These are phyloP conservation scores for Melampsora larici-populina DNA, from an alignment of 1,284 basidiomycete species.

Conservation along the genomic window DNA sequence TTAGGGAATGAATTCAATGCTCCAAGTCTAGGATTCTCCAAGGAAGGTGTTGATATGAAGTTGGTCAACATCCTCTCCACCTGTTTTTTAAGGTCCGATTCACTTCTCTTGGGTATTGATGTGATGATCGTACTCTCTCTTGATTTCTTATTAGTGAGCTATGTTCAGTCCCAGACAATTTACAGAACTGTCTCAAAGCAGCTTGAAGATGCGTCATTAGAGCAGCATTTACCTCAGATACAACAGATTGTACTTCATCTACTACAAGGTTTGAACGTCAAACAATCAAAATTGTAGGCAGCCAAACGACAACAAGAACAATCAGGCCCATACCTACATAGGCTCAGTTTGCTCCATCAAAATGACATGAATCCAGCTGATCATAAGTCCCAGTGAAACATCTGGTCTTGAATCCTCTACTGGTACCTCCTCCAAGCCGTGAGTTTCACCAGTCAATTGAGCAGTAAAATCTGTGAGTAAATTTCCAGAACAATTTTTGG, in stretches of 20 bases:
- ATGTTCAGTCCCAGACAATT: constrained; percentile 78
- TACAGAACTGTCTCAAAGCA: constrained; percentile 81
- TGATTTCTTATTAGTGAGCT: constrained; percentile 66
- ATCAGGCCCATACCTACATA: constrained; percentile 23
- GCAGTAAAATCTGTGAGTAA: constrained; percentile 43
- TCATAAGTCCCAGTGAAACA: constrained; percentile 47
- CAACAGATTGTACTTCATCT: too few species aligned
- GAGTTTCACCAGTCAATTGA: constrained; percentile 33
- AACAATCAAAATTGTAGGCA: constrained; percentile 70
- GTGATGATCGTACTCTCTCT: not conserved
- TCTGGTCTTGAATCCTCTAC: too few species aligned
- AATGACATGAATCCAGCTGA: constrained; percentile 54
- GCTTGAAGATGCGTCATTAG: constrained; percentile 84
- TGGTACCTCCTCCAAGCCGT: constrained; percentile 41
- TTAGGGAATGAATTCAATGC: too few species aligned
- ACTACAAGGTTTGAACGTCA: constrained; percentile 82
- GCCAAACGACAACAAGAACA: constrained; percentile 43
- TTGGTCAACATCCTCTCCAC: constrained; percentile 57
- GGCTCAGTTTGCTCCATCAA: constrained; percentile 46
- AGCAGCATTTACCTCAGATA: too few species aligned
- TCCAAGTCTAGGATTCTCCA: too few species aligned
- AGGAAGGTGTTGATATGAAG: constrained; percentile 92
- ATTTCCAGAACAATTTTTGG: constrained; percentile 37
- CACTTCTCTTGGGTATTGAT: too few species aligned
- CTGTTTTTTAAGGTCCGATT: not conserved